These are phyloP conservation scores for Lichtheimia ramosa DNA, from an alignment of 371 early-diverging fungal species.

Conservation along the genomic window DNA sequence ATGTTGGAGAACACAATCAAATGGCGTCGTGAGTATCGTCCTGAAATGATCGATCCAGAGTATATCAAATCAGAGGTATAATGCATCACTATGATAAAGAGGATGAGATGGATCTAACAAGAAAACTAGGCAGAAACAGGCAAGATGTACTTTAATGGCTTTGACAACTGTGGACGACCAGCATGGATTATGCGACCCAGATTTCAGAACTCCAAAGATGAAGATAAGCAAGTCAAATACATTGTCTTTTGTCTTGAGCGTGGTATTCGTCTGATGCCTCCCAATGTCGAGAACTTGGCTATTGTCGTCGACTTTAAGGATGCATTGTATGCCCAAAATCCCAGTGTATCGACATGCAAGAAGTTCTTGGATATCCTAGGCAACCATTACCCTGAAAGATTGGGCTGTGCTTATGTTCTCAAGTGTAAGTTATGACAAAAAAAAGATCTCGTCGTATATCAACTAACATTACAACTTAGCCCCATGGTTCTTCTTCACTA, in stretches of 20 bases:
- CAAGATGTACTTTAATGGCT: conserved; percentile 81
- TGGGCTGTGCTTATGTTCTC: conserved; percentile 55
- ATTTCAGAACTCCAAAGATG: conserved; percentile 79
- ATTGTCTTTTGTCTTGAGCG: conserved; percentile 81
- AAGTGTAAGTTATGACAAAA: conserved; percentile 34
- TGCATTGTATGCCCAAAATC: conserved; percentile 65
- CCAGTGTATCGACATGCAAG: conserved; percentile 71
- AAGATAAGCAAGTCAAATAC: conserved; percentile 73
- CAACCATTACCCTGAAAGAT: conserved; percentile 87
- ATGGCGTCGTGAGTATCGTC: conserved; percentile 79
- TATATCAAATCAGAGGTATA: conserved; percentile 73
- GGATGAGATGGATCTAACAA: neutral
- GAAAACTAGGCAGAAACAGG: conserved; percentile 67
- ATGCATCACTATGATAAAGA: neutral
- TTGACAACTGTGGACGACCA: conserved; percentile 69
- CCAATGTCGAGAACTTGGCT: conserved; percentile 64
- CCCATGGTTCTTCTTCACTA: conserved; percentile 85
- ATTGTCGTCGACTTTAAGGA: conserved; percentile 84
- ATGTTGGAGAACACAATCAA: conserved; percentile 69
- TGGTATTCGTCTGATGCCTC: conserved; percentile 80
- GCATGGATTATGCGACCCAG: conserved; percentile 75
- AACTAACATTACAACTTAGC: conserved; percentile 41
- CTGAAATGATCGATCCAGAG: conserved; percentile 69
- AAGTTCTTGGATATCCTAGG: conserved; percentile 78
- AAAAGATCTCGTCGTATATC: neutral